These are phyloP conservation scores for Paradendryphiella salina DNA, from an alignment of 2,329 filamentous ascomycete genomes.

Conservation along the genomic window DNA sequence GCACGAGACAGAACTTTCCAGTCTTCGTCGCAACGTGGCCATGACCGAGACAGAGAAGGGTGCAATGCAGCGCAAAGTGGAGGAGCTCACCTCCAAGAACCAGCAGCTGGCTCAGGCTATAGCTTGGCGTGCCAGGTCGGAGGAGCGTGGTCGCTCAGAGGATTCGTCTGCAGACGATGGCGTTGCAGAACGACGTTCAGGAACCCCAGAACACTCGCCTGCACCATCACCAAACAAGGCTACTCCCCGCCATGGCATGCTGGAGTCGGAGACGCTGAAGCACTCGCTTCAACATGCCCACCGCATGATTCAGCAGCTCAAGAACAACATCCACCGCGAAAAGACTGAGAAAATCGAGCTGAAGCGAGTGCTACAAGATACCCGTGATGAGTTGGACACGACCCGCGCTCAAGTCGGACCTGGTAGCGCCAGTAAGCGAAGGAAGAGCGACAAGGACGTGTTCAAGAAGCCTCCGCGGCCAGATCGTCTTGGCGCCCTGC, in stretches of 20 bases:
- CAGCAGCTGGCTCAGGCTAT: conserved; percentile 86
- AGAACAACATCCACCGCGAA: conserved; percentile 92
- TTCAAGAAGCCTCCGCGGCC: conserved; percentile 80
- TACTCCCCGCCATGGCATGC: conserved; percentile 83
- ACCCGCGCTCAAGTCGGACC: conserved; percentile 57
- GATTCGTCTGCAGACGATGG: conserved; percentile 50
- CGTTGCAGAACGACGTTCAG: conserved; percentile 60
- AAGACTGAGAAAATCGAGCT: conserved; percentile 98
- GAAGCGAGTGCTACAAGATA: conserved; percentile 91
- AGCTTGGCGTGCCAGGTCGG: conserved; percentile 69
- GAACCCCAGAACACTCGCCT: conserved; percentile 86
- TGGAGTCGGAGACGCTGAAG: conserved; percentile 95
- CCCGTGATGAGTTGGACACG: conserved; percentile 84
- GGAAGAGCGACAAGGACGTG: conserved; percentile 59
- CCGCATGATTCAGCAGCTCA: conserved; percentile 92
- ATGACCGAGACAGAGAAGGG: conserved; percentile 77
- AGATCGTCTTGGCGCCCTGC: conserved; percentile 72
- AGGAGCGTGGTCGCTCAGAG: conserved; percentile 64
- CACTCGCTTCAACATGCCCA: conserved; percentile 93
- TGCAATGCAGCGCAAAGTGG: conserved; percentile 80
- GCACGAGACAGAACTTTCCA: conserved; percentile 85
- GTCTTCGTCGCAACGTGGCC: conserved; percentile 76
- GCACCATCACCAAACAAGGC: conserved; percentile 88
- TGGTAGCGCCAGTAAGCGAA: conserved; percentile 57
- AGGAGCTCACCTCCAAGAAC: conserved; percentile 86